Evolutionary conservation across 2,329 filamentous ascomycete species (phyloP).

Genomic region (Phialophora chinensis): DNA sequence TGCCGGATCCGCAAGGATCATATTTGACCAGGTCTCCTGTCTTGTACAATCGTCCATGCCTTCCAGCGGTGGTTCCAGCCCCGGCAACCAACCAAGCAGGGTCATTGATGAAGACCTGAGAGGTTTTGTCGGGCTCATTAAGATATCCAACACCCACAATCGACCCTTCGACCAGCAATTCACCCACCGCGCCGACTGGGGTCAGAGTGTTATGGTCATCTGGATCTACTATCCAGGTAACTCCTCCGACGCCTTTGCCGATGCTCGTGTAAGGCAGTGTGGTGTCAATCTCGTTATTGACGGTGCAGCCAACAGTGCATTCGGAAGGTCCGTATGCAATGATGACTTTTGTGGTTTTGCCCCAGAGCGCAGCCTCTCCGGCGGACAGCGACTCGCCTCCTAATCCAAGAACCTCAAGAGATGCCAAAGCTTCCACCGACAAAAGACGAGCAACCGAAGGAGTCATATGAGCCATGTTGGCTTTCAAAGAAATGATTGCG

Average conservation of each 20-base stretch:
- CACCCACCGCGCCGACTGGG: constrained; percentile 55
- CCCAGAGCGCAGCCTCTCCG: constrained; percentile 39
- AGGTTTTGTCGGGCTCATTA: constrained; percentile 48
- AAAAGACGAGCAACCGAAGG: constrained; percentile 62
- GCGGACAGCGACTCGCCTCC: constrained; percentile 41
- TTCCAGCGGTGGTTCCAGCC: constrained; percentile 39
- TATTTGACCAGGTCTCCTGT: constrained; percentile 51
- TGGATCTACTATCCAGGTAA: constrained; percentile 50
- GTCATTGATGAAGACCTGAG: constrained; percentile 46
- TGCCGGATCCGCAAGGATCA: constrained; percentile 47
- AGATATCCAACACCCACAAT: constrained; percentile 56
- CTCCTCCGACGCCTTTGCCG: constrained; percentile 46
- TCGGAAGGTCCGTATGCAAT: constrained; percentile 55
- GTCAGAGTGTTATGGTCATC: constrained; percentile 47
- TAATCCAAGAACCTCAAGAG: constrained; percentile 13
- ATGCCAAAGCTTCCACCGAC: constrained; percentile 49
- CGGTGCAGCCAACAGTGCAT: constrained; percentile 50
- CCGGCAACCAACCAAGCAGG: constrained; percentile 46
- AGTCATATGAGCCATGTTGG: constrained; percentile 63
- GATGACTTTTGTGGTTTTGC: constrained; percentile 50
- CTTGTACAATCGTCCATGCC: constrained; percentile 48
- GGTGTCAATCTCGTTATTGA: constrained; percentile 46
- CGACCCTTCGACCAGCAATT: constrained; percentile 56
- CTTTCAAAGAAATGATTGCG: constrained; percentile 58
- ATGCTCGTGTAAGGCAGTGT: constrained; percentile 48